Conservation (phyloP, 352 stramenopile species). For the Aphanomyces stellatus region DNA sequence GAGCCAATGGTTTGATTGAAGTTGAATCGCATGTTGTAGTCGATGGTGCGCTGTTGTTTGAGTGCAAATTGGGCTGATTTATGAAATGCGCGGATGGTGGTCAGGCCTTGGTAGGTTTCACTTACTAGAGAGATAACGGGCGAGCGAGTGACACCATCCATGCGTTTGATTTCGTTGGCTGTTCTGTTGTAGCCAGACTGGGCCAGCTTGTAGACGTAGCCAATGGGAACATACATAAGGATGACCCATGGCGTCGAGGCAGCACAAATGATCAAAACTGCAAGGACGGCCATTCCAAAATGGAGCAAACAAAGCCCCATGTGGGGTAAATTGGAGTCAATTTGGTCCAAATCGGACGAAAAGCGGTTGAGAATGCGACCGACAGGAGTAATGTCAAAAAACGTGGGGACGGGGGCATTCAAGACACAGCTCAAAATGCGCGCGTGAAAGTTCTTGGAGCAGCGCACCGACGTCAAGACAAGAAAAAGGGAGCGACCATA, state of each 20-base stretch:
- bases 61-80: constrained; percentile 19
- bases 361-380: constrained; percentile 72
- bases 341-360: constrained; percentile 54
- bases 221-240: constrained; percentile 1
- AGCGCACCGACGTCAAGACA: background rate
- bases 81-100: constrained; percentile 57
- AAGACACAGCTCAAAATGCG: background rate
- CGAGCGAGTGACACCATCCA: constrained; percentile 50
- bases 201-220: constrained; percentile 20
- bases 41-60: constrained; percentile 27
- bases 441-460: constrained; percentile 8
- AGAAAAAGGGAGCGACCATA: background rate
- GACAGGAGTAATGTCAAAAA: constrained; percentile 51
- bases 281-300: background rate
- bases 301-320: constrained; percentile 13
- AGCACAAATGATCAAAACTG: background rate
- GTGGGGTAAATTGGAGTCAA: constrained; percentile 60
- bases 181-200: constrained; percentile 53
- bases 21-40: constrained; percentile 64
- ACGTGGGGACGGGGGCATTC: constrained; percentile 21
- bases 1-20: constrained; percentile 67
- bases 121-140: constrained; percentile 91
- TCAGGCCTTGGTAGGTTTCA: constrained; percentile 77
- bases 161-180: constrained; percentile 49
- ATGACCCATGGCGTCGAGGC: constrained; percentile 1